A percentile compares a stretch with the other conserved stretches of the same genome.
These are phyloP conservation scores for Eurotiales sp. DNA, from an alignment of 2,329 filamentous ascomycete species.

Conservation along the genomic window DNA sequence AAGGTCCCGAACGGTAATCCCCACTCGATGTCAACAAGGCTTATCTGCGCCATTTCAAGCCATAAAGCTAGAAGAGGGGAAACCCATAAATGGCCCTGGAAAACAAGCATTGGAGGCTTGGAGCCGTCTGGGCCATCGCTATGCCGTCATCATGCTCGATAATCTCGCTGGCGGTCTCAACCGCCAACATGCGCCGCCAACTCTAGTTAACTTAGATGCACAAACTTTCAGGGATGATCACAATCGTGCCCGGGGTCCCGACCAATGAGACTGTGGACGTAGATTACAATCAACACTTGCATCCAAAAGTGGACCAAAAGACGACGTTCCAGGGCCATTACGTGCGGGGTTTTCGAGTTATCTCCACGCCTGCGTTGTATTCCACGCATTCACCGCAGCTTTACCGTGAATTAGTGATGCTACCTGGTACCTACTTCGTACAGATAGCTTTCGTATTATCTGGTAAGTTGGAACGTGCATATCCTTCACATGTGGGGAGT, in stretches of 20 bases:
- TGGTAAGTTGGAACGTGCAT: background rate
- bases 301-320: background rate
- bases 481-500: background rate
- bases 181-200: background rate
- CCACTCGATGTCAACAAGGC: background rate
- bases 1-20: no score
- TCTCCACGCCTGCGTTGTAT: background rate
- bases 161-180: background rate
- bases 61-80: background rate
- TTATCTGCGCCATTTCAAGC: background rate
- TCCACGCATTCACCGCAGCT: background rate
- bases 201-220: background rate
- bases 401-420: background rate
- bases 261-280: background rate
- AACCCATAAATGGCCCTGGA: background rate
- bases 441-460: no score
- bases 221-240: background rate
- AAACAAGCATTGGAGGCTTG: background rate
- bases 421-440: no score
- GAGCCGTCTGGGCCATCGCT: background rate
- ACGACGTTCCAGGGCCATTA: background rate
- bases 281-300: background rate
- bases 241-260: background rate
- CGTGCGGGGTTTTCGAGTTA: background rate
- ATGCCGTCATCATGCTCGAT: background rate